A percentile compares a stretch with the other conserved stretches of the same genome.
Evolutionary conservation across 2,329 filamentous ascomycete species (phyloP).

Genomic region (Clarireedia paspali): DNA sequence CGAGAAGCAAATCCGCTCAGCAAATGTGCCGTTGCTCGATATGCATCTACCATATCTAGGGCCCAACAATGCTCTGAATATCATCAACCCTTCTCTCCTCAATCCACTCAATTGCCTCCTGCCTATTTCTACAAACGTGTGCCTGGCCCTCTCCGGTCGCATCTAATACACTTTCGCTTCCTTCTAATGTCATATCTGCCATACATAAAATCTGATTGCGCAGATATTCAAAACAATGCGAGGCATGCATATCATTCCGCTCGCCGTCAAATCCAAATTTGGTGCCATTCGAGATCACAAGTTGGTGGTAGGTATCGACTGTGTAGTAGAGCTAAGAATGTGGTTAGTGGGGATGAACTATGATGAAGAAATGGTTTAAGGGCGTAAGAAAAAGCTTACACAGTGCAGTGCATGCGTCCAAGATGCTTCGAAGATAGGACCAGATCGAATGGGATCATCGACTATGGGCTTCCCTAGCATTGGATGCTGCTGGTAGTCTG

Average conservation of each 20-base stretch:
- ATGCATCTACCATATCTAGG: too few relatives aligned
- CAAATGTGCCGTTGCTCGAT: too few relatives aligned
- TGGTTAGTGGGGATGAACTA: not conserved
- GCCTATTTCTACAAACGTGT: conserved; percentile 29
- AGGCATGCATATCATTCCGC: conserved; percentile 25
- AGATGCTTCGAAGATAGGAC: conserved; percentile 28
- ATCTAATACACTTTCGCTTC: conserved; percentile 20
- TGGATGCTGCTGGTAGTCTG: conserved; percentile 26
- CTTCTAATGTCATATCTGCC: conserved; percentile 31
- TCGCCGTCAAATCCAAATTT: conserved; percentile 26
- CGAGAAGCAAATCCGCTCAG: too few relatives aligned
- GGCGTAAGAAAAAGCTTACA: conserved; percentile 9
- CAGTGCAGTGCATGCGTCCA: conserved; percentile 32
- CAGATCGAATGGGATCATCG: conserved; percentile 27
- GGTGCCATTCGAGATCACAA: conserved; percentile 19
- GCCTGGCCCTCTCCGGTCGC: conserved; percentile 25
- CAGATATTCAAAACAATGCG: conserved; percentile 31
- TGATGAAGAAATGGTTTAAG: too few relatives aligned
- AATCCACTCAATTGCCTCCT: conserved; percentile 28
- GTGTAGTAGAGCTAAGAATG: conserved; percentile 25
- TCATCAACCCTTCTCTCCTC: conserved; percentile 29
- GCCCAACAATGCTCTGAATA: conserved; percentile 28
- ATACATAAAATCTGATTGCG: conserved; percentile 29
- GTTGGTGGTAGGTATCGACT: conserved; percentile 30
- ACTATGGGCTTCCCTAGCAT: conserved; percentile 28